Evolutionary conservation across 176 grass and related monocot species (phyloP).

Genomic region (Rhynchospora tenuis): DNA sequence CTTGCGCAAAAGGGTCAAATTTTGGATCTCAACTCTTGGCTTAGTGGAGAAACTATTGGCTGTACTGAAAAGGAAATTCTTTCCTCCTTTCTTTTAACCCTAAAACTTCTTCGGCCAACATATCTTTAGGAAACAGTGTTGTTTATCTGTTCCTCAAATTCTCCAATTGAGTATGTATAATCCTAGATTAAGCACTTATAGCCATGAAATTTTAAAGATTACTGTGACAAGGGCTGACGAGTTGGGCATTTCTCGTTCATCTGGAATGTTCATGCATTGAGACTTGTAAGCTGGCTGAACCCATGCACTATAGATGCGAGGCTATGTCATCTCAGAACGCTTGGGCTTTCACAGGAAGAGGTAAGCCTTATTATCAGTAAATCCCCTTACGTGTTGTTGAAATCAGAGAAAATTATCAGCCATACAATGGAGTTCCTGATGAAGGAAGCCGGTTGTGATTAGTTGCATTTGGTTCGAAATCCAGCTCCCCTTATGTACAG

Average conservation of each 20-base stretch:
- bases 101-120: not conserved
- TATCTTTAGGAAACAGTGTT: no score
- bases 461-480: slow-evolving; percentile 19
- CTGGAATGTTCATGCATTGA: slow-evolving; percentile 21
- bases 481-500: not conserved
- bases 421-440: not conserved
- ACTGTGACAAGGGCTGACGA: slow-evolving; percentile 1
- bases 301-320: slow-evolving; percentile 23
- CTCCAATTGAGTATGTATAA: not conserved
- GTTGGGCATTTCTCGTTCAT: slow-evolving; percentile 22
- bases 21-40: slow-evolving; percentile 18
- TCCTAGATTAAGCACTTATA: not conserved
- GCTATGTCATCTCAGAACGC: slow-evolving; percentile 26
- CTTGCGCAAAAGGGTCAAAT: slow-evolving; percentile 17
- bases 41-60: slow-evolving; percentile 1
- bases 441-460: slow-evolving; percentile 27
- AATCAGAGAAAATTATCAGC: not conserved
- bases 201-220: not conserved
- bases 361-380: not conserved
- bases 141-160: no score
- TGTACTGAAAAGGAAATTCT: not conserved
- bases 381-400: not conserved
- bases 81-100: not conserved
- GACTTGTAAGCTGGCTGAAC: not conserved
- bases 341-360: slow-evolving; percentile 33